Percentiles rank a stretch among this genome's conserved stretches.
Conservation (phyloP, 257 asterid species). For the Capsicum rhomboideum region DNA sequence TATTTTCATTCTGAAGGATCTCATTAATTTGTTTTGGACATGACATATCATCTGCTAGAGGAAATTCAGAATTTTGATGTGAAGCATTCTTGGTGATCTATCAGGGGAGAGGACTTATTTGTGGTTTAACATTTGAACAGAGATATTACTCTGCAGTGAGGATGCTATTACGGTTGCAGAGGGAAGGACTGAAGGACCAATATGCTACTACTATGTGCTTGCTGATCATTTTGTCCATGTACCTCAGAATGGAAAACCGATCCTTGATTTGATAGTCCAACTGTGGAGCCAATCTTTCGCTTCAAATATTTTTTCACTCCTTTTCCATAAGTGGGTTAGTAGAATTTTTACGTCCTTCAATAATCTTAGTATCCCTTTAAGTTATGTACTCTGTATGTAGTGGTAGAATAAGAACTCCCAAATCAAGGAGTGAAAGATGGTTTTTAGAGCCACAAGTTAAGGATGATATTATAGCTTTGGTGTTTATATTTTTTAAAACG, state of each 20-base stretch:
- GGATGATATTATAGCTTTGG: neutral
- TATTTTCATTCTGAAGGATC: neutral
- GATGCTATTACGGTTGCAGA: constrained; percentile 43
- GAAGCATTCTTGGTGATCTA: constrained; percentile 3
- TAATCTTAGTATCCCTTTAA: neutral
- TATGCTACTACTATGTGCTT: constrained; percentile 71
- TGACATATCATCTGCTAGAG: neutral
- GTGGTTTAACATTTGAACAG: constrained; percentile 27
- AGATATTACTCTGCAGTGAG: constrained; percentile 55
- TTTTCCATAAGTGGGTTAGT: constrained; percentile 96
- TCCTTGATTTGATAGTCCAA: constrained; percentile 53
- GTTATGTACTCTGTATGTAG: neutral
- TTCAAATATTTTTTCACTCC: constrained; percentile 62
- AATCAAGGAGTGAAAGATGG: neutral
- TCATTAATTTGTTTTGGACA: neutral
- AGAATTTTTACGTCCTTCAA: neutral
- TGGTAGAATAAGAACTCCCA: neutral
- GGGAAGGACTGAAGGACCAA: constrained; percentile 43
- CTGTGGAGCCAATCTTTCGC: constrained; percentile 99
- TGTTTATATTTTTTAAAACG: neutral
- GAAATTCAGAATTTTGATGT: neutral
- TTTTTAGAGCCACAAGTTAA: neutral
- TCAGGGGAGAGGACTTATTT: neutral
- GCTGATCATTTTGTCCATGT: constrained; percentile 67
- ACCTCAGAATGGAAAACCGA: constrained; percentile 59